Evolutionary conservation across 1,284 basidiomycete species (phyloP).

Genomic region (Puccinia sorghi): DNA sequence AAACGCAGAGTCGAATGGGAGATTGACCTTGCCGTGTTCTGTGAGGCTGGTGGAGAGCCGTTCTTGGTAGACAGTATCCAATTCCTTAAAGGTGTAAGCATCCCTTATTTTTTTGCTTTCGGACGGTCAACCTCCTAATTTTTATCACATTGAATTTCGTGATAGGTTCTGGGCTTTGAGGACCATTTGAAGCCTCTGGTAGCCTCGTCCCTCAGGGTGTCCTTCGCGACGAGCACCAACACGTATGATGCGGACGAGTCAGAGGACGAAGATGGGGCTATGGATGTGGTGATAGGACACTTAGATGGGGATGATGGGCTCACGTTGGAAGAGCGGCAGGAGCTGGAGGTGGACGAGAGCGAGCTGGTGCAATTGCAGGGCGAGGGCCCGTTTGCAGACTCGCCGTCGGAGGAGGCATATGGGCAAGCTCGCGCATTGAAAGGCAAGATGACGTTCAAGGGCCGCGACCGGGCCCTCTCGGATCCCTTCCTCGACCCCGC

Average conservation of each 20-base stretch:
- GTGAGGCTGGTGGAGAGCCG: constrained; percentile 52
- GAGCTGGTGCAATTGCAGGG: neutral
- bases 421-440: neutral
- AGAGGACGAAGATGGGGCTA: constrained; percentile 25
- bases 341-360: constrained; percentile 27
- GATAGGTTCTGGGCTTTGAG: constrained; percentile 42
- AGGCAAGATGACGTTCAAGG: constrained; percentile 13
- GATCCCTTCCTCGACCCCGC: constrained; percentile 38
- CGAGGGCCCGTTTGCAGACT: constrained; percentile 43
- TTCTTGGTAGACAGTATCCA: constrained; percentile 53
- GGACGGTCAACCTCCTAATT: no score
- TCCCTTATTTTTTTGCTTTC: neutral
- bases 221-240: constrained; percentile 11
- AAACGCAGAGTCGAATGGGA: constrained; percentile 53
- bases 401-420: neutral
- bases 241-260: neutral
- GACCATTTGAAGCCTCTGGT: constrained; percentile 40
- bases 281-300: constrained; percentile 26
- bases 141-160: no score
- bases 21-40: constrained; percentile 53
- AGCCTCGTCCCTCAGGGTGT: constrained; percentile 9
- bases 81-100: constrained; percentile 52
- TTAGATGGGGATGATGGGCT: constrained; percentile 42
- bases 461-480: constrained; percentile 14
- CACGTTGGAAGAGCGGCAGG: constrained; percentile 41